Base-by-base conservation (phyloP, 2,329 filamentous ascomycete species). In the Fusarium domesticum region DNA sequence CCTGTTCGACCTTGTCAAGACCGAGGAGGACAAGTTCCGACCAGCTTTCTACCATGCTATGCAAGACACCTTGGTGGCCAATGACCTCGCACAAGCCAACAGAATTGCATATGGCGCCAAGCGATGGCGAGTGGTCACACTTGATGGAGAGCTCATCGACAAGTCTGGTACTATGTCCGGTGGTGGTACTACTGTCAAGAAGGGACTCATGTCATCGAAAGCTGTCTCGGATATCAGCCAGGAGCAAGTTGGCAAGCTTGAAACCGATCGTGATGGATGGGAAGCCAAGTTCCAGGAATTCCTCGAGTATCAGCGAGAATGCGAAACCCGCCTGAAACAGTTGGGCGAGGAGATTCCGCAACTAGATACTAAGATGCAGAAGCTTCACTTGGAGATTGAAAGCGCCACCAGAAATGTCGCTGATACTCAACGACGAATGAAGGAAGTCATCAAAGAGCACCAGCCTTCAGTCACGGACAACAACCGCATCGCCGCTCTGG, bases 141-240 rank as follows among this genome's bases (percentile, higher is more conserved):
- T 98, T 2, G 89, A 91, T 48, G 93, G 93, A 37, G 91, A 96
- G 66, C 78, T 98, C 40, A 97, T 98, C 56, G 93, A 98, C 71
- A 95, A 95, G 65, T 96, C 92, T 1, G 93, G 93, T 75, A 97
- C 93, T 28, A 97, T 98, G 93, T 96, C 89, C 46, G 93, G 93
- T 74, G 93, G 93, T 75, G 93, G 93, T 44, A 92, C 82, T 35
- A 87, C 88, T 14, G 88, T 93, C 44, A 91, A 92, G 58, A 89
- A 85, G 62, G 95, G 95, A 1, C 83, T 90, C 45, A 98, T 98
- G 95, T 97, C 92, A 0, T 95, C 91, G 10, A 97, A 96, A 69
- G 83, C 95, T 35, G 84, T 87, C n/a, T 80, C 88, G 2, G 89
- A 95, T 45, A 87, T 86, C 14, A 87, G 83, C 39, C 91, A 89